Conservation (phyloP, 2,329 filamentous ascomycete genomes). For the Mycocentrospora acerina region DNA sequence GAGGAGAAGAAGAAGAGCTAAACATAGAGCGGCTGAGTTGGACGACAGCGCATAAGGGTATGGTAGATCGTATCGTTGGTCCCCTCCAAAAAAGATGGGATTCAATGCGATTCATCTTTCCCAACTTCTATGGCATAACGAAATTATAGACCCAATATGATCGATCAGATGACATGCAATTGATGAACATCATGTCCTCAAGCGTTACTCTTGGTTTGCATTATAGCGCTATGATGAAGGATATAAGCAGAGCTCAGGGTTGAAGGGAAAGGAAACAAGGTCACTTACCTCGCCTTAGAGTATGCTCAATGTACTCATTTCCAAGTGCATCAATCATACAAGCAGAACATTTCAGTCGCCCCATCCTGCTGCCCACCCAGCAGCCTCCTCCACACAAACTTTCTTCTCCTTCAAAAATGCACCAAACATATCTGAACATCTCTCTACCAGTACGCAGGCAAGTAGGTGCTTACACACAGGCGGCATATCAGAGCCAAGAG, state of each 20-base stretch:
- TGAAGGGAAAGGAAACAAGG: too few species aligned
- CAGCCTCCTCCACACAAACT: constrained; percentile 67
- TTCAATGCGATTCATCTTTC: too few species aligned
- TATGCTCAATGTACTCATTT: too few species aligned
- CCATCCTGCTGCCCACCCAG: constrained; percentile 61
- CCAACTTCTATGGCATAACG: constrained; percentile 16
- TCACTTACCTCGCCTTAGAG: too few species aligned
- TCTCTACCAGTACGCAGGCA: constrained; percentile 74
- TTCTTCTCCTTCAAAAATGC: constrained; percentile 56
- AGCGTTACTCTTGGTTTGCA: too few species aligned
- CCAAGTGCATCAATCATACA: too few species aligned
- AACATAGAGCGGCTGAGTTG: constrained; percentile 54
- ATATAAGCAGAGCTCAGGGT: too few species aligned
- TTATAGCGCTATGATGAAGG: too few species aligned
- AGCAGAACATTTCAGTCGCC: constrained; percentile 23
- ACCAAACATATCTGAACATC: constrained; percentile 61
- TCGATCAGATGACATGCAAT: constrained; percentile 8
- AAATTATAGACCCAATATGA: constrained; percentile 29
- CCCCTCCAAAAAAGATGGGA: constrained; percentile 3
- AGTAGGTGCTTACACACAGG: constrained; percentile 85
- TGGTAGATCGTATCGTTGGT: constrained; percentile 6
- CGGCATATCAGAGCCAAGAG: constrained; percentile 48
- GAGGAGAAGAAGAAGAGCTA: constrained; percentile 54
- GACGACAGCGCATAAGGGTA: constrained; percentile 10
- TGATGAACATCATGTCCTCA: neutral